Base-by-base conservation (phyloP, 495 filamentous ascomycete genomes). In the Aspergillus sparsus region DNA sequence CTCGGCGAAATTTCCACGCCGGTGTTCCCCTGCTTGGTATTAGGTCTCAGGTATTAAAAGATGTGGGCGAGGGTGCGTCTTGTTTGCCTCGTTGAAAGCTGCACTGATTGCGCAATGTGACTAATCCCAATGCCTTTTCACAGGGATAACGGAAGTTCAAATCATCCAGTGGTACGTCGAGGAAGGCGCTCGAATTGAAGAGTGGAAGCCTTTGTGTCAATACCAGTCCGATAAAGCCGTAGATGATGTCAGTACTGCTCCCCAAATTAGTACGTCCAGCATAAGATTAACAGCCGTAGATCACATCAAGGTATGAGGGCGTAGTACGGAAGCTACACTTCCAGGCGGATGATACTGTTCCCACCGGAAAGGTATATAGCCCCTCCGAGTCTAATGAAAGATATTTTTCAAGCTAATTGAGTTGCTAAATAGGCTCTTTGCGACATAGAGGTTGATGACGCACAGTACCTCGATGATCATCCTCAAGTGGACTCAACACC, bases 81-180 rank as follows among this genome's bases (percentile, higher is more conserved):
- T 11, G n/a, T 35, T 51, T 11, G 27, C 33, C 49, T 27, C 11
- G 7, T 35, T 12, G 31, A 34, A 57, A 36, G 57, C 15, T 47
- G 33, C 8, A 6, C 44, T 21, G 57, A 10, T 13, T 31, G 18
- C 49, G 3, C 21, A 27, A 3, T 55, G 52, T 67, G 65, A 21
- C 37, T 66, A 47, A 62, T 55, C 61, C 12, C 33, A 37, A 62
- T 58, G 49, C 13, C 37, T 37, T 12, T 42, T 18, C 46, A 41
- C 58, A 97, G 92, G 94, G 50, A 98, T 98, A 68, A 91, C 92
- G 64, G 94, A 98, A 76, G 95, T 94, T 72, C 93, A 98, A 72
- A 90, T 99, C 68, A 98, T 98, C 65, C 95, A 98, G 79, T 99
- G 95, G 95, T 99, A 97, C 72, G 94, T 98, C 61, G 89, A 97